Evolutionary conservation across 257 asterid genomes (phyloP).

Genomic region (Ballota nigra): DNA sequence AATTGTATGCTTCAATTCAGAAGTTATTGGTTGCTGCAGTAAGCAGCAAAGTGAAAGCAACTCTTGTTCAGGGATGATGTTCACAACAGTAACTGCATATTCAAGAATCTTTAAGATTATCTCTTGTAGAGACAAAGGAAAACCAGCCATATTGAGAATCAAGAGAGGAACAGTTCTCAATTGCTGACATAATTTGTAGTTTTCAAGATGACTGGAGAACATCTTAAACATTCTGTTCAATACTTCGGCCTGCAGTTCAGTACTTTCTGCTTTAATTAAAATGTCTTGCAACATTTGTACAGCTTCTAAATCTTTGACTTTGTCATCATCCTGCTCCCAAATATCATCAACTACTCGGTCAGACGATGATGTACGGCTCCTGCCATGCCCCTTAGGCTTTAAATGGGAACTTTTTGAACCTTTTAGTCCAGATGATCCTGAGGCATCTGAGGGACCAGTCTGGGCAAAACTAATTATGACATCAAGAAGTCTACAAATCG

Average conservation of each 20-base stretch:
- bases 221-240: slow-evolving; percentile 88
- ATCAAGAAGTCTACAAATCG: slow-evolving; percentile 88
- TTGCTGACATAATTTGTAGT: slow-evolving; percentile 91
- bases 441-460: slow-evolving; percentile 66
- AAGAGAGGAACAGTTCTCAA: slow-evolving; percentile 91
- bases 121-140: slow-evolving; percentile 81
- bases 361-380: slow-evolving; percentile 72
- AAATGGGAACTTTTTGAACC: slow-evolving; percentile 55
- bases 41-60: slow-evolving; percentile 95
- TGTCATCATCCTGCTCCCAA: slow-evolving; percentile 85
- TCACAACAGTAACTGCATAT: slow-evolving; percentile 94
- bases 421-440: slow-evolving; percentile 39
- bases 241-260: slow-evolving; percentile 91
- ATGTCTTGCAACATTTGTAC: slow-evolving; percentile 96
- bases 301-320: slow-evolving; percentile 95
- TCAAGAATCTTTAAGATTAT: slow-evolving; percentile 95
- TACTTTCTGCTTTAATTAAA: slow-evolving; percentile 84
- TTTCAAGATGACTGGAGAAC: slow-evolving; percentile 93
- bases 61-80: slow-evolving; percentile 96
- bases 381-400: slow-evolving; percentile 58
- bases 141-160: slow-evolving; percentile 96
- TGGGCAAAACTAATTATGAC: slow-evolving; percentile 78
- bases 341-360: slow-evolving; percentile 68
- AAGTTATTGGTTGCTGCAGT: slow-evolving; percentile 85
- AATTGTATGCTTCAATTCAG: slow-evolving; percentile 77